A percentile compares a stretch with the other conserved stretches of the same genome.
These are phyloP conservation scores for Sicyos baderoa DNA, from an alignment of 306 rosid genomes.

Conservation along the genomic window DNA sequence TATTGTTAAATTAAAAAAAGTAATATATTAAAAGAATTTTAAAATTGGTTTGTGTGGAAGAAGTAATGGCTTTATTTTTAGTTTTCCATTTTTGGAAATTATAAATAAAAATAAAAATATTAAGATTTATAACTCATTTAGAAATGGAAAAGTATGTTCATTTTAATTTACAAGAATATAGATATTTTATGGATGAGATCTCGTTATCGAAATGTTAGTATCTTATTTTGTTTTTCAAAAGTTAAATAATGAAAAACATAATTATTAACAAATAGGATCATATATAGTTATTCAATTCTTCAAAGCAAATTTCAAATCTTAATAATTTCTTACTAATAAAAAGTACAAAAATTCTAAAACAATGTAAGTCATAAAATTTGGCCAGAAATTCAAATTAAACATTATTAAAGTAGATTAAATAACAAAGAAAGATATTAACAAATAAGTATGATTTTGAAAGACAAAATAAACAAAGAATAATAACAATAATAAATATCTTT, in stretches of 20 bases:
- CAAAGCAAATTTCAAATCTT: neutral
- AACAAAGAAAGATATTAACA: neutral
- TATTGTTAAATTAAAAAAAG: too few species aligned
- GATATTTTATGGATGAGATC: too few species aligned
- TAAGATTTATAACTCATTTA: too few species aligned
- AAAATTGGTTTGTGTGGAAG: too few species aligned
- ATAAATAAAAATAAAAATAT: too few species aligned
- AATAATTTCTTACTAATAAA: neutral
- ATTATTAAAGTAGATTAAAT: slow-evolving; percentile 4
- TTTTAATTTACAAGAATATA: too few species aligned
- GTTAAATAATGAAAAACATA: neutral
- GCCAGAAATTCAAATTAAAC: neutral
- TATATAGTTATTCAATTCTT: neutral
- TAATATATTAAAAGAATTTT: too few species aligned
- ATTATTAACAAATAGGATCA: neutral
- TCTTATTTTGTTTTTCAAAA: neutral
- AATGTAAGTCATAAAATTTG: neutral
- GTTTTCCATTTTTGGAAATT: neutral
- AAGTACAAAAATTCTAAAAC: neutral
- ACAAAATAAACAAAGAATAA: neutral
- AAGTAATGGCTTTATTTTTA: too few species aligned
- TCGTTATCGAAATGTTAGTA: neutral
- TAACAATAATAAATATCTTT: too few species aligned
- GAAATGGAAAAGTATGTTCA: too few species aligned
- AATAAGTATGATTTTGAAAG: slow-evolving; percentile 1